Evolutionary conservation across 2,329 filamentous ascomycete genomes (phyloP), one percentile per base, ranked within the genome.

Genomic region (Xylariaceae sp.): DNA sequence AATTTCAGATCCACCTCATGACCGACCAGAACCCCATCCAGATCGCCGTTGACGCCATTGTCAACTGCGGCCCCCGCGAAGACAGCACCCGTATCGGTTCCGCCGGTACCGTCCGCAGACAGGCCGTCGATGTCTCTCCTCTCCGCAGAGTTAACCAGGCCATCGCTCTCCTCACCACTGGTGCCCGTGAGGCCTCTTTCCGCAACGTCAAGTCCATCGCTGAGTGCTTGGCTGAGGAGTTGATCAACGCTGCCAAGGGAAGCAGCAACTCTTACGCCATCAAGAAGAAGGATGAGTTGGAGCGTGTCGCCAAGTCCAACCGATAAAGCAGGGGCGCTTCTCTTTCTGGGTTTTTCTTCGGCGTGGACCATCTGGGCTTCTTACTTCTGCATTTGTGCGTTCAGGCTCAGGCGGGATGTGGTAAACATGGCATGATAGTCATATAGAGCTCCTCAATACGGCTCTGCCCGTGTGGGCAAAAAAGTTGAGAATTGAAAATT

Each of bases 211-310:
- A 99, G 92, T 92, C 88, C 74, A 95, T 99, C 75, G 92, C 95
- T 71, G 94, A 99, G 86, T 97, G 94, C 84, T 83, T 99, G 71
- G 94, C 94, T 75, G 95, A 99, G 82, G 94, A 99, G 87, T 86
- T 99, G 77, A 97, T 99, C 88, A 99, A 99, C 86, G 95, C 95
- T 75, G 95, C 95, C 78, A 99, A 99, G 90, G 94, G 94, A 74
- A 95, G 89, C 87, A 95, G 89, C 82, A 99, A 99, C 91, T 97
- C 92, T 68, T 99, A 97, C 78, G 94, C 95, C 73, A 99, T 99
- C 88, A 99, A 99, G 91, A 99, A 99, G 91, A 99, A 99, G 93
- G 94, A 99, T 79, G 95, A 99, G 89, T 81, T 99, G 82, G 94
- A 99, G 89, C 94, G 94, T 94, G 94, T 99, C 71, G 94, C 94